phyloP scores from a whole-genome alignment of 2,329 filamentous ascomycete species.

The Rhytidhysteron rufulum region DNA sequence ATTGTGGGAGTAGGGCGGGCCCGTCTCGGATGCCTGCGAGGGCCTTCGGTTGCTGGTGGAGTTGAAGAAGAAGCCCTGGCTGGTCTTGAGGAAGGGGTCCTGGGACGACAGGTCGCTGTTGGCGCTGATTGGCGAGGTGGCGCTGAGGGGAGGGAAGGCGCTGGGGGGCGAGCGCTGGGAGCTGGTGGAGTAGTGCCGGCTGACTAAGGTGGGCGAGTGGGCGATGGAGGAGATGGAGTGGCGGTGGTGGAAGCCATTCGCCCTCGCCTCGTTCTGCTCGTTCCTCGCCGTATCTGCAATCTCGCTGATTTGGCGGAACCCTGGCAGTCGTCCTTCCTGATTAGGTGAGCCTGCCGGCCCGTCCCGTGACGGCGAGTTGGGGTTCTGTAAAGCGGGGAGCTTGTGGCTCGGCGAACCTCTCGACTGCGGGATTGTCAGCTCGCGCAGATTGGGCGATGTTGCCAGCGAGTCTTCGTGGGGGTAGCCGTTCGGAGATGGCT shows the following conservation, averaged over 20 bases:
- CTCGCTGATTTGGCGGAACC: slow-evolving; percentile 30
- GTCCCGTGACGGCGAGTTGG: slow-evolving; percentile 26
- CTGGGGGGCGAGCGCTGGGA: slow-evolving; percentile 26
- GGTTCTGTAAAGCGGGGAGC: slow-evolving; percentile 34
- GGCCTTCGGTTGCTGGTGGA: slow-evolving; percentile 28
- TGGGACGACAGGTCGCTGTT: slow-evolving; percentile 22
- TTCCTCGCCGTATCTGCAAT: slow-evolving; percentile 30
- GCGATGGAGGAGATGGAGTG: slow-evolving; percentile 33
- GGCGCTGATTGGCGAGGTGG: slow-evolving; percentile 29
- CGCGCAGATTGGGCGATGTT: slow-evolving; percentile 25
- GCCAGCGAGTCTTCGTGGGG: slow-evolving; percentile 19
- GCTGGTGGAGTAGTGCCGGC: slow-evolving; percentile 30
- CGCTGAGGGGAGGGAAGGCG: slow-evolving; percentile 26
- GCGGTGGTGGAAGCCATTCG: slow-evolving; percentile 28
- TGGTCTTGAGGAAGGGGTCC: slow-evolving; percentile 29
- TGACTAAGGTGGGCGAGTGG: slow-evolving; percentile 32
- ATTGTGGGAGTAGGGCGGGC: slow-evolving; percentile 25
- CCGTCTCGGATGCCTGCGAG: slow-evolving; percentile 34
- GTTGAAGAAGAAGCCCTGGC: slow-evolving; percentile 25
- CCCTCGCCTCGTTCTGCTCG: slow-evolving; percentile 22
- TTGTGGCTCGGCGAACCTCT: slow-evolving; percentile 23
- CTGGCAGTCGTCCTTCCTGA: slow-evolving; percentile 25
- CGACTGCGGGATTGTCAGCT: slow-evolving; percentile 29
- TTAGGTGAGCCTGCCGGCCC: slow-evolving; percentile 24
- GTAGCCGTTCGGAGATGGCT: slow-evolving; percentile 16